Base-by-base conservation (phyloP, 202 grass and related monocot genomes). In the Dendrocalamus latiflorus region DNA sequence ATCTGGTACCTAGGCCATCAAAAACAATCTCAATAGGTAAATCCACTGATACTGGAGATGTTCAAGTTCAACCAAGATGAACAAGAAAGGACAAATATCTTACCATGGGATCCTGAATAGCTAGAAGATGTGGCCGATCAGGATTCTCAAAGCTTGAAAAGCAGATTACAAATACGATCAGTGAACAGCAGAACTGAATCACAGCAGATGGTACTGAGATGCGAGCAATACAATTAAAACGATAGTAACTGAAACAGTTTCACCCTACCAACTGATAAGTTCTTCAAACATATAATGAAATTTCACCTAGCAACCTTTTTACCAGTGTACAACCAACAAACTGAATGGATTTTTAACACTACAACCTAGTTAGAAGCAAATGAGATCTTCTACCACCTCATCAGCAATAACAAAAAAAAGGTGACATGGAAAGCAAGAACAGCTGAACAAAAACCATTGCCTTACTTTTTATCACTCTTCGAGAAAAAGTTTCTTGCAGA, bases 31-130 rank as follows among this genome's bases (percentile, higher is more conserved):
- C 8, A 42, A 90, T 54, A 75, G 39, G 51, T 79, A 84, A 87
- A 80, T 70, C 57, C 30, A 81, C 74, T 91, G 81, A 42, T 79
- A 78, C 67, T 75, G 81, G 77, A 70, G 37, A 63, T 55, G 37
- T 33, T 79, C 8, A 68, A 61, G 54, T 56, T 77, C 44, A 85
- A 82, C 38, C 61, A 73, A 81, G 73, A 60, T 69, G 21, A 90
- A 81, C 34, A 68, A 44, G 66, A 42, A 77, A 62, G 36, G 54
- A 45, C 57, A 85, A 77, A 43, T 6, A 93, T 58, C 75, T 89
- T 66, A 99, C 96, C 96, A 96, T 92, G 8, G 96, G 96, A 84
- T 99, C 96, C 79, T 99, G 85, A 84, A 99, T 93, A 9, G 91
- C 85, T 74, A 96, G 87, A 79, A 96, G 86, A 89, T 99, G 73